Percentiles rank a stretch among this genome's conserved stretches.
phyloP scores from a whole-genome alignment of 2,329 filamentous ascomycete species.

The Trichophyton equinum region DNA sequence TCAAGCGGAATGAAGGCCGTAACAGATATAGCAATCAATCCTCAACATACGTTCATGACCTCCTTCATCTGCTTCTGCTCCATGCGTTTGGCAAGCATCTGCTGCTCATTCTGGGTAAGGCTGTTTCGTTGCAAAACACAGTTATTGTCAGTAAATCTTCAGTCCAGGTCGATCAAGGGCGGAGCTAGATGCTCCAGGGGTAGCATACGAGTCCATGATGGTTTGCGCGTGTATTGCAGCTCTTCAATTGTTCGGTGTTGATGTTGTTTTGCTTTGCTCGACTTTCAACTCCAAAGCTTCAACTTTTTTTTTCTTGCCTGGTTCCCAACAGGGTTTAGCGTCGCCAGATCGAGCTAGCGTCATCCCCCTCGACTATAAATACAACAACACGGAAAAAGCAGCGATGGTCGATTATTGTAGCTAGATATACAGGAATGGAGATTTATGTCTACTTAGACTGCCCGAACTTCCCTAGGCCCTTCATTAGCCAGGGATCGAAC shows the following conservation, averaged over 20 bases:
- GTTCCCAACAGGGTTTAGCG: background rate
- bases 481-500: conserved; percentile 11
- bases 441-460: background rate
- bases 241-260: background rate
- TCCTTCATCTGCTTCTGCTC: conserved; percentile 98
- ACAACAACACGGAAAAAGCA: background rate
- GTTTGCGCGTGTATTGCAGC: background rate
- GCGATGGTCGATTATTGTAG: background rate
- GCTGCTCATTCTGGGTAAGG: conserved; percentile 69
- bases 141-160: background rate
- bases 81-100: conserved; percentile 86
- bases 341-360: background rate
- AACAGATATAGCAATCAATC: background rate
- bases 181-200: too few relatives aligned
- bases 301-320: background rate
- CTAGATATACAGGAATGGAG: background rate
- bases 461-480: conserved; percentile 2
- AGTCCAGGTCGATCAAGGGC: background rate
- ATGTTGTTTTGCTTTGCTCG: background rate
- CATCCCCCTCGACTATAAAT: background rate
- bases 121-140: conserved; percentile 27
- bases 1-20: background rate
- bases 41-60: conserved; percentile 78
- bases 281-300: background rate
- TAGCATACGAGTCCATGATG: conserved; percentile 28